A percentile compares a stretch with the other conserved stretches of the same genome.
phyloP scores from a whole-genome alignment of 208 protist genomes.

The Leptomonas pyrrhocoris region DNA sequence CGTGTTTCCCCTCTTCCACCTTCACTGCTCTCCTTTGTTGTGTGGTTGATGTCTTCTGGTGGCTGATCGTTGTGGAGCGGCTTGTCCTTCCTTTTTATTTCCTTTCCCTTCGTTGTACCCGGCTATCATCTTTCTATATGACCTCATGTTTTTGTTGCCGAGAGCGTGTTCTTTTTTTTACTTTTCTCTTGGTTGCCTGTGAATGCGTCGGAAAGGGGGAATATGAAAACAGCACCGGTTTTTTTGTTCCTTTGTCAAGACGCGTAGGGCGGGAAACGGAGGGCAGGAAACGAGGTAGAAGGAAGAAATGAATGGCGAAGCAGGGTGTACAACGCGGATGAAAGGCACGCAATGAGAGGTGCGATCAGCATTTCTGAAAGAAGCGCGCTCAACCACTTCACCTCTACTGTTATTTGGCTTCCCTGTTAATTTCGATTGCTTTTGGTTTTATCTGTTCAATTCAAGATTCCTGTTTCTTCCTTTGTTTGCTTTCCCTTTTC shows the following conservation, averaged over 20 bases:
- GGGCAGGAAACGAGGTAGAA: no score
- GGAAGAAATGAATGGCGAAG: no score
- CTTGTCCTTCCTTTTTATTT: not conserved
- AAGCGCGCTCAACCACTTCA: no score
- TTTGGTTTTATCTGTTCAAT: not conserved
- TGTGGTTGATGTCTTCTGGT: not conserved
- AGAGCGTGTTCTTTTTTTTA: not conserved
- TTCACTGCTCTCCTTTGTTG: conserved; percentile 2
- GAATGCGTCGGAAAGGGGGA: no score
- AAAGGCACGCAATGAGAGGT: no score
- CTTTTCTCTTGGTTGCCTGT: not conserved
- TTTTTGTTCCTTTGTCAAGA: no score
- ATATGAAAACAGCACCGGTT: no score
- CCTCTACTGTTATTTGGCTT: no score
- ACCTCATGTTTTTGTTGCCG: not conserved
- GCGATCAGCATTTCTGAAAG: no score
- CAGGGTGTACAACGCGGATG: no score
- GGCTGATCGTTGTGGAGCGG: not conserved
- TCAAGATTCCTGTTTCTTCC: not conserved
- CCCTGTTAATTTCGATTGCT: not conserved
- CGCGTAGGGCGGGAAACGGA: no score
- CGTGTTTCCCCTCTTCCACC: conserved; percentile 4
- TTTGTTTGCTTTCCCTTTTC: not conserved
- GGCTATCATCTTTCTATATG: no score
- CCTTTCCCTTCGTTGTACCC: not conserved